Percentiles rank a stretch among this genome's conserved stretches.
These are phyloP conservation scores for Epichloe coenophiala DNA, from an alignment of 2,329 filamentous ascomycete species.

Conservation along the genomic window DNA sequence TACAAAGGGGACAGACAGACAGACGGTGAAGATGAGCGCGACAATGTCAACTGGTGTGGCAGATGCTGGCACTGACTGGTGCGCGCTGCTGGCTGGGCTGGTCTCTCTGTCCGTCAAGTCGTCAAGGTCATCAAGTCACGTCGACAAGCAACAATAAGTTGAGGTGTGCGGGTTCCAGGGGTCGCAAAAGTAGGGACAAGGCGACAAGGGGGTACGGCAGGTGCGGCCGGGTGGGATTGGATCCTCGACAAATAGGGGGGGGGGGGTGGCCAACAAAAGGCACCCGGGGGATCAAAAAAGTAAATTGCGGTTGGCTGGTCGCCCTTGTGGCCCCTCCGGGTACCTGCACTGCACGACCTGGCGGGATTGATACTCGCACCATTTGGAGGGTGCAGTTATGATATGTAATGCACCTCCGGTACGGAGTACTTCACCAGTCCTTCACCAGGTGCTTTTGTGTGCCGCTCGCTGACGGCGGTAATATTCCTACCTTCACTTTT, in stretches of 20 bases:
- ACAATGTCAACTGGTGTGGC: background rate
- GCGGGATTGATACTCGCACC: background rate
- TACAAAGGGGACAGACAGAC: background rate
- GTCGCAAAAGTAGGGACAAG: background rate
- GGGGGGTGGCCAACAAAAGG: background rate
- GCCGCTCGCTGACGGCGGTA: no score
- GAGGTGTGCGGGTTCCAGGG: background rate
- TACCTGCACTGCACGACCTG: background rate
- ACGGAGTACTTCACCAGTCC: no score
- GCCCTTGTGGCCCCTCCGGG: background rate
- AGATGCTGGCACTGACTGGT: background rate
- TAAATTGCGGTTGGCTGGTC: background rate
- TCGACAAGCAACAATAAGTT: background rate
- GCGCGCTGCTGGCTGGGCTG: background rate
- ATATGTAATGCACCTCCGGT: no score
- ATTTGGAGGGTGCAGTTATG: no score
- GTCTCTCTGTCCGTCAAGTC: background rate
- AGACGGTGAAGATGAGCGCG: background rate
- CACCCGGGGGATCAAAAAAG: background rate
- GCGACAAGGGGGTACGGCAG: background rate
- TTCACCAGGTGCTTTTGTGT: no score
- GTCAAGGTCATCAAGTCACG: background rate
- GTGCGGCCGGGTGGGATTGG: background rate
- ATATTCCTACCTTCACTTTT: no score
- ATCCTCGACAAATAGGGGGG: background rate